Base-by-base conservation (phyloP, 2,329 filamentous ascomycete genomes). In the Botrytis fabae region DNA sequence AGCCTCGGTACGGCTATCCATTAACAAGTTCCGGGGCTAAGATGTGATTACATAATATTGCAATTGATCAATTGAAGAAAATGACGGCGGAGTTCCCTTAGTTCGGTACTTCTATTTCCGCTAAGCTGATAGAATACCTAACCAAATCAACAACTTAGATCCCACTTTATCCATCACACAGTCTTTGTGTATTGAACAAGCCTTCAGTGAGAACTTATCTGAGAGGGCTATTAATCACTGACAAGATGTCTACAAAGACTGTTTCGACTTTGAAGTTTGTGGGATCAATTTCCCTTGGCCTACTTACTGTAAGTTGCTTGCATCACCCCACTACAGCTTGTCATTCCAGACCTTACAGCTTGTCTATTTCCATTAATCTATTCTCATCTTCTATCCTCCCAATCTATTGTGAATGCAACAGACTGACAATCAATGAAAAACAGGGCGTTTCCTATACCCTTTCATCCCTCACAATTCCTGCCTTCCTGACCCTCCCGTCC, bases 361-460 rank as follows among this genome's bases (percentile, higher is more conserved):
- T 25, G 48, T 57, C 22, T 16, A 32, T 42, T 18, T 28, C 40
- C 3, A 32, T 65, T n/a, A 38, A n/a, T 42, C 32, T 22, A 32
- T 51, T 65, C 35, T 42, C 32, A 5, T 48, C 62, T 35, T 48
- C 44, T 28, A 48, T 60, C 12, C 22, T 22, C 18, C n/a, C 20
- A 42, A 38, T 54, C 25, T 42, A 22, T 46, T 28, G 40, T 22
- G 28, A n/a, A 46, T 16, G n/a, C 2, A 48, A n/a, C 28, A 4
- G 32, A 1, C 64, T 59, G 65, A 61, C 68, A 59, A 70, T 57
- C 20, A 59, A 61, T 12, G 28, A 54, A 28, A 4, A 46, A 69
- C 79, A 98, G 95, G 95, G 95, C 82, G 88, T 96, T 74, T 97
- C 95, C 69, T 97, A 95, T 84, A 92, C 94, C 65, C 88, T 96